Evolutionary conservation across 2,329 filamentous ascomycete genomes (phyloP).

Genomic region (Alternaria gaisen): DNA sequence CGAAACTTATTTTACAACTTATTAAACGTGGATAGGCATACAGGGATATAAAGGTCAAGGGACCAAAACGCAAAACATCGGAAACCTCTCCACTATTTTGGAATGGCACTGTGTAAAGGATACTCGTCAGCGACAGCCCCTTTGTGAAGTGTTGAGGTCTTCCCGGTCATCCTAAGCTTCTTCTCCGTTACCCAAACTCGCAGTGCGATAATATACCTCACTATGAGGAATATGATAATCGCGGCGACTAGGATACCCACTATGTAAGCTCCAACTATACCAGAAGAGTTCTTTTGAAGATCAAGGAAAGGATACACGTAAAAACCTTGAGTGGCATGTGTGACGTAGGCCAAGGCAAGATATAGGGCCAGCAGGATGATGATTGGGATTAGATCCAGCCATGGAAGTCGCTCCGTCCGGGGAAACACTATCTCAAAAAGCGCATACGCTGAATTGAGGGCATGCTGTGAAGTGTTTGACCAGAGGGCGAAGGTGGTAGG

Average conservation of each 20-base stretch:
- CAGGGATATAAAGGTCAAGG: not conserved
- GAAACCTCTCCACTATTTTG: slow-evolving; percentile 21
- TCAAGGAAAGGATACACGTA: slow-evolving; percentile 86
- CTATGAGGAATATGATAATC: slow-evolving; percentile 54
- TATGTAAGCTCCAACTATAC: slow-evolving; percentile 70
- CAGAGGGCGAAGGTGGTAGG: slow-evolving; percentile 50
- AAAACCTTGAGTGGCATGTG: slow-evolving; percentile 72
- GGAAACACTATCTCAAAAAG: slow-evolving; percentile 78
- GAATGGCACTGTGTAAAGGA: slow-evolving; percentile 28
- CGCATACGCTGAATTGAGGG: slow-evolving; percentile 75
- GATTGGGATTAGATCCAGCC: slow-evolving; percentile 72
- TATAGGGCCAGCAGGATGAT: slow-evolving; percentile 77
- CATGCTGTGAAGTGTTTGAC: slow-evolving; percentile 77
- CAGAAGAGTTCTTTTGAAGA: slow-evolving; percentile 56
- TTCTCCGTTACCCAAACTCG: slow-evolving; percentile 56
- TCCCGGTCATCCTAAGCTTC: slow-evolving; percentile 53
- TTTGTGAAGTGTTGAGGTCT: slow-evolving; percentile 29
- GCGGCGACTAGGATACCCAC: slow-evolving; percentile 57
- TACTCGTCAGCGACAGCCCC: slow-evolving; percentile 32
- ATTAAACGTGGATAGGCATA: not conserved
- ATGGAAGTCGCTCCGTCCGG: slow-evolving; percentile 69
- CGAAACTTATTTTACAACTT: not conserved
- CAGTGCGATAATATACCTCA: slow-evolving; percentile 51
- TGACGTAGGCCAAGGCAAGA: slow-evolving; percentile 77
- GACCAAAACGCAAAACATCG: not conserved